Base-by-base conservation (phyloP, 2,329 filamentous ascomycete genomes). In the Colletotrichum tabaci region DNA sequence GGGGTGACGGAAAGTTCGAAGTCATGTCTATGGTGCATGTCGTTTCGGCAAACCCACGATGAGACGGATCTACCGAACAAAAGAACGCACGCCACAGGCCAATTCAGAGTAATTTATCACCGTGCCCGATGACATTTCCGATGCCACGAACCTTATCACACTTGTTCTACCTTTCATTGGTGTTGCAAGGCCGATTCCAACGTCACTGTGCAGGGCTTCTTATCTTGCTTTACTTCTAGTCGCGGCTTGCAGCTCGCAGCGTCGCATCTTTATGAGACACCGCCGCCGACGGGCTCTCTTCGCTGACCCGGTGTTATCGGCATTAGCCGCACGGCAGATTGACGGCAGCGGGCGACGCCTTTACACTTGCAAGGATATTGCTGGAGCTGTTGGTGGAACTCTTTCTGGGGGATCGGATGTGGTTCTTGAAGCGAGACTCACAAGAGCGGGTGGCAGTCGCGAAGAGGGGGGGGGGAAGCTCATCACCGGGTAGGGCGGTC, bases 361-460 rank as follows among this genome's bases (percentile, higher is more conserved):
- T 64, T 44, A 18, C 38, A 12, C 12, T 21, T 47, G 57, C 68
- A 68, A 62, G 68, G 65, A 63, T 68, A 38, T 26, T 62, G 57
- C 64, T 46, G 44, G 52, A 10, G 49, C 12, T n/a, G 38, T 26
- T 35, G 15, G 38, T n/a, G 13, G 44, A 58, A 35, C 42, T 58
- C 47, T 64, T 52, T 42, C 38, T 40, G 66, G 26, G 57, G 46
- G 30, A 53, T 30, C 7, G 12, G 57, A 47, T 16, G 21, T n/a
- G 40, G 13, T 18, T 23, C 18, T 56, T 21, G 30, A 42, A 40
- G 49, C 13, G 18, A 40, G 46, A 38, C 46, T 40, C 12, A 42
- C 58, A 21, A 40, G 58, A 56, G 52, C 64, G 55, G 40, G 53
- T 57, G 66, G 42, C 63, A 49, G 53, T 56, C 49, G 61, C 61